phyloP scores from a whole-genome alignment of 2,329 filamentous ascomycete species.

The Ceratocystis alfenasii region DNA sequence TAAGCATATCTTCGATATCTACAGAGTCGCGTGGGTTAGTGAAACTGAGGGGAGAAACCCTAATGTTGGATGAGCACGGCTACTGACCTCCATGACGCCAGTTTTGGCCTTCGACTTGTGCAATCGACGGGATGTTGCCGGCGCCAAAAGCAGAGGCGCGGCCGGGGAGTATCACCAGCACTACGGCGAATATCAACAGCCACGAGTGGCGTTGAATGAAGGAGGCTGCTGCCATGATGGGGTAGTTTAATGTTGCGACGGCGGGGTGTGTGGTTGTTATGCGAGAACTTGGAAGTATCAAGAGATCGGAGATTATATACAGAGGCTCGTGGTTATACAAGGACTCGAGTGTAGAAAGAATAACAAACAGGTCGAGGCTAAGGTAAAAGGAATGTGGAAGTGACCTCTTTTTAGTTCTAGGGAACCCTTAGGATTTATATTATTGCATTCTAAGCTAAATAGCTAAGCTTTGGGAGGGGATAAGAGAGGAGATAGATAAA shows the following conservation, averaged over 20 bases:
- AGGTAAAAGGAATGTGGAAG: constrained; percentile 5
- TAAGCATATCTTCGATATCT: constrained; percentile 74
- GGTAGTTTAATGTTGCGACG: neutral
- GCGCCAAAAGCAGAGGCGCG: constrained; percentile 53
- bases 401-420: neutral
- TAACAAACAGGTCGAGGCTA: neutral
- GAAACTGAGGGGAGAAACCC: neutral
- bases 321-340: neutral
- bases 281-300: no score
- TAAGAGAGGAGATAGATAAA: neutral
- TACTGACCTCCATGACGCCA: constrained; percentile 53
- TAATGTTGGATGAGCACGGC: neutral
- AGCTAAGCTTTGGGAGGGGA: neutral
- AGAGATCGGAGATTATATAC: no score
- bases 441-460: neutral
- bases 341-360: neutral
- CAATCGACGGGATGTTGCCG: constrained; percentile 58
- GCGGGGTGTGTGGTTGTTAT: neutral
- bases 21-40: neutral
- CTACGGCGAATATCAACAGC: constrained; percentile 41
- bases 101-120: constrained; percentile 53
- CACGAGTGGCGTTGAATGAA: constrained; percentile 38
- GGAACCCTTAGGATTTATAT: neutral
- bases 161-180: constrained; percentile 46
- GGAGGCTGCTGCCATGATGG: constrained; percentile 38